These are phyloP conservation scores for Coniferiporia sulphurascens DNA, from an alignment of 1,284 basidiomycete species.

Conservation along the genomic window DNA sequence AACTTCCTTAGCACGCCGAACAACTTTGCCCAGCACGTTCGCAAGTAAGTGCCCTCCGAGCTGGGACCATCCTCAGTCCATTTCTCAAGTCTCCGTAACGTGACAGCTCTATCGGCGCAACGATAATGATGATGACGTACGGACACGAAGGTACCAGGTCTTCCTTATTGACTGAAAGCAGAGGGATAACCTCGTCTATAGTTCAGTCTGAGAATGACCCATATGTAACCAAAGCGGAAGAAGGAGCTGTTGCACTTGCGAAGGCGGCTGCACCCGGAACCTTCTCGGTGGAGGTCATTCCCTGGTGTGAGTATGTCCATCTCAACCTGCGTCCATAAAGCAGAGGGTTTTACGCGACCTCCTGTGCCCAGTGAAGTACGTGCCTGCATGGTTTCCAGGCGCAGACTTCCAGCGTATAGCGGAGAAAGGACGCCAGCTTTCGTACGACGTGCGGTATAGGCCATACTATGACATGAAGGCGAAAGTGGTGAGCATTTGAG, in stretches of 20 bases:
- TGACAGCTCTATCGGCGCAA: background rate
- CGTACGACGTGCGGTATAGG: background rate
- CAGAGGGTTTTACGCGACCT: too few relatives aligned
- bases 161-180: too few relatives aligned
- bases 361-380: background rate
- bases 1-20: constrained; percentile 22
- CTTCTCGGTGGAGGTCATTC: constrained; percentile 9
- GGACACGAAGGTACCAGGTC: constrained; percentile 10
- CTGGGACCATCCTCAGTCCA: background rate
- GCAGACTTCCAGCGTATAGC: constrained; percentile 1
- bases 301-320: background rate
- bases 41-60: constrained; percentile 18
- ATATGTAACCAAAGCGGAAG: constrained; percentile 1
- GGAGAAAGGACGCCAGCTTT: background rate
- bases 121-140: constrained; percentile 15
- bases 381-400: constrained; percentile 12
- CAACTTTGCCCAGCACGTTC: constrained; percentile 23
- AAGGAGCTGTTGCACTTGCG: background rate
- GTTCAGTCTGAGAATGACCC: constrained; percentile 7
- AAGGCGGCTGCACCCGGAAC: background rate
- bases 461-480: background rate
- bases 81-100: background rate
- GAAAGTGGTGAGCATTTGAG: background rate
- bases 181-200: background rate
- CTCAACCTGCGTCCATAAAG: too few relatives aligned